Base-by-base conservation (phyloP, 2,329 filamentous ascomycete species). In the Xylariaceae sp. region DNA sequence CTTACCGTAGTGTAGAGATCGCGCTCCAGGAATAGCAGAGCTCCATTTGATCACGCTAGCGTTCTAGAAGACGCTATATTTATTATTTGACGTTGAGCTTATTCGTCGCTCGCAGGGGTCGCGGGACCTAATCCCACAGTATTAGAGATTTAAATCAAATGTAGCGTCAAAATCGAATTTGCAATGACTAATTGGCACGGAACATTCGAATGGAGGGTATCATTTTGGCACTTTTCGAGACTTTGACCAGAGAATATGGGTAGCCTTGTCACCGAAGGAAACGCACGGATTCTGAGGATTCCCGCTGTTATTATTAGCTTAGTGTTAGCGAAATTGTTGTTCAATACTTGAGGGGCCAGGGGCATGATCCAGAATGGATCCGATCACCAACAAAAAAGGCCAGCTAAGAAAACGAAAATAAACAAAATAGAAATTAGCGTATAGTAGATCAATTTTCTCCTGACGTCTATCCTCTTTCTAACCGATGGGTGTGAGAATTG, bases 1-100 rank as follows among this genome's bases (percentile, higher is more conserved):
- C 23, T 21, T 47, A 8, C 26, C 36, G 47, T 45, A 47, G 52
- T 39, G 44, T 18, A 46, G 29, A 54, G 51, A 54, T 54, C 51
- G 45, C 40, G 47, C 46, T 55, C 52, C 46, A 46, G 32, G 46
- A 51, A 55, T 42, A 47, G 42, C 23, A 51, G 53, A 47, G 26
- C 23, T 50, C 26, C 32, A 6, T 39, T 47, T 42, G 53, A 47
- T 48, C 47, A 55, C 47, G 47, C 47, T 55, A 55, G 18, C 46
- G 46, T 36, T 21, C 33, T 33, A 30, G 4, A 42, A 46, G 24
- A 35, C 33, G 26, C 47, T 55, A 55, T 51, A 51, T 51, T 47
- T 55, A 16, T 41, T 47, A 46, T 9, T 24, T 21, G 20, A 41
- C 45, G 45, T 16, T 35, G 15, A 18, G 20, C 23, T 35, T 21